Evolutionary conservation across 305 asterid genomes (phyloP).

Genomic region (Monarda citriodora): DNA sequence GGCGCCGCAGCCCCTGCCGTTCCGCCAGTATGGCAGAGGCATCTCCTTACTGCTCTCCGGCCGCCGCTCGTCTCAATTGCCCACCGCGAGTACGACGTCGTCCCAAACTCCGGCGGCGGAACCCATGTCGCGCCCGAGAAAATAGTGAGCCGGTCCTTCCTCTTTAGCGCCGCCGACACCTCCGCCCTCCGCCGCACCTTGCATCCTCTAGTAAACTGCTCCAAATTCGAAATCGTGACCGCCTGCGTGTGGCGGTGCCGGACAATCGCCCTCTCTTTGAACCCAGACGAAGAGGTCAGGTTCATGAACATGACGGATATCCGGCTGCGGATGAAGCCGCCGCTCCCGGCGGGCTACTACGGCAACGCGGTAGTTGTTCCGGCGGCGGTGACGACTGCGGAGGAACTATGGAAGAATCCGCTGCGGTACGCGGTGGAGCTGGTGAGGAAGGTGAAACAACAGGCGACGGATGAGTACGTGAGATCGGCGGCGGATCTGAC

Average conservation of each 20-base stretch:
- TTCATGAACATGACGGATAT: conserved; percentile 33
- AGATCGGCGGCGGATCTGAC: not conserved
- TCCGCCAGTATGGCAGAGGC: conserved; percentile 52
- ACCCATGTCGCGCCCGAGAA: too few species aligned
- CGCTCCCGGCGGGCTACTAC: conserved; percentile 28
- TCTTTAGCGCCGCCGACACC: conserved; percentile 28
- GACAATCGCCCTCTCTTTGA: not conserved
- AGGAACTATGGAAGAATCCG: conserved; percentile 24
- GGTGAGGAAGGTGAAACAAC: not conserved
- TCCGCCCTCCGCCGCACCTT: conserved; percentile 24
- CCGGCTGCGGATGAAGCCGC: not conserved
- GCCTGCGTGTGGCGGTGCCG: conserved; percentile 40
- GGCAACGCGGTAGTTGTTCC: conserved; percentile 36
- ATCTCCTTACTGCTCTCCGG: conserved; percentile 36
- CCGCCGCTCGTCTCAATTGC: conserved; percentile 13
- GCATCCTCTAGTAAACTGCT: conserved; percentile 28
- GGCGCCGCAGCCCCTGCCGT: conserved; percentile 28
- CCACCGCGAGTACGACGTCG: too few species aligned
- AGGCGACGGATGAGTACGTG: not conserved
- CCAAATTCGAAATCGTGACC: conserved; percentile 36
- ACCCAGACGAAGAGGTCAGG: not conserved
- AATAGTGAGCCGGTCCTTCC: conserved; percentile 33
- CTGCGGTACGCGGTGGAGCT: conserved; percentile 33
- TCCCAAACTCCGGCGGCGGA: too few species aligned
- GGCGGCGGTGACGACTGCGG: conserved; percentile 27